Conservation (phyloP, 2,329 filamentous ascomycete genomes). For the Alternaria triticimaculans region DNA sequence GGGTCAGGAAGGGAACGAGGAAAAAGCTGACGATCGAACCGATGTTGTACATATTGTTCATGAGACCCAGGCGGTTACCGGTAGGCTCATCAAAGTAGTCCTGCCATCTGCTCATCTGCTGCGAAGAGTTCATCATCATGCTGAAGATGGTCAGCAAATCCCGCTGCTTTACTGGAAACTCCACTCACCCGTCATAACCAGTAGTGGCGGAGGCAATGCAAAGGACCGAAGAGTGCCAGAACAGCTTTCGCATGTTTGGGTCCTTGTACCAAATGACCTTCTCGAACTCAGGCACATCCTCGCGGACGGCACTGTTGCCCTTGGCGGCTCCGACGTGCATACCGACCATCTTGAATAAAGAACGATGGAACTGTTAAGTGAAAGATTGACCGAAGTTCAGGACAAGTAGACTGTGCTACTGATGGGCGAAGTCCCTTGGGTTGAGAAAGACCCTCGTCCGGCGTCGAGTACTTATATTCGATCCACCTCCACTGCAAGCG, state of each 20-base stretch:
- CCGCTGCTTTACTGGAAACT: not conserved
- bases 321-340: constrained; percentile 24
- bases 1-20: constrained; percentile 46
- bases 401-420: constrained; percentile 13
- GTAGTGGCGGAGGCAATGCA: constrained; percentile 64
- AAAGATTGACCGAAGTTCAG: not conserved
- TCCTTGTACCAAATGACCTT: constrained; percentile 61
- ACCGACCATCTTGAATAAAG: constrained; percentile 16
- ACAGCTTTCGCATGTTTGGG: constrained; percentile 62
- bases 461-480: constrained; percentile 28
- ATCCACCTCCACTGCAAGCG: constrained; percentile 3
- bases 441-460: constrained; percentile 10
- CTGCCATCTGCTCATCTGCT: constrained; percentile 49
- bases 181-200: constrained; percentile 60
- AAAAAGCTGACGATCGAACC: constrained; percentile 49
- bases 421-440: constrained; percentile 22
- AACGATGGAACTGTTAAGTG: not conserved
- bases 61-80: constrained; percentile 52
- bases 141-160: constrained; percentile 25
- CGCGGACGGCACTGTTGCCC: constrained; percentile 45
- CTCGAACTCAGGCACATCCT: constrained; percentile 59
- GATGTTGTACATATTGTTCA: constrained; percentile 55
- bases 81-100: constrained; percentile 47
- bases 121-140: constrained; percentile 55
- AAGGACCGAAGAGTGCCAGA: constrained; percentile 59